A percentile compares a stretch with the other conserved stretches of the same genome.
These are phyloP conservation scores for Apiotrichum domesticum DNA, from an alignment of 1,284 basidiomycete genomes.

Conservation along the genomic window DNA sequence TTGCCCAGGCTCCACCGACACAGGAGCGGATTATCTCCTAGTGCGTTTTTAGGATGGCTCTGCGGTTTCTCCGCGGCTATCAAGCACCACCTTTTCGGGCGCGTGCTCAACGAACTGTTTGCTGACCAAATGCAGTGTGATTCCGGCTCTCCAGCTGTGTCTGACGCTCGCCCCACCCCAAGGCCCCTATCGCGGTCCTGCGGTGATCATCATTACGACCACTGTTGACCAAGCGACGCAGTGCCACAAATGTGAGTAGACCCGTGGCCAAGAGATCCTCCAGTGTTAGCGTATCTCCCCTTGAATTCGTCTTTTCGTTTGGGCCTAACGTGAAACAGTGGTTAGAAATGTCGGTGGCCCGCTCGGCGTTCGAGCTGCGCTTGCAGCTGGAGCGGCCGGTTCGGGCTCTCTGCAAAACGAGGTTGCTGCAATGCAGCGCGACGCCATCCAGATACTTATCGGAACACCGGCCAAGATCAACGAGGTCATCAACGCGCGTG, in stretches of 20 bases:
- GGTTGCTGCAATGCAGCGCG: constrained; percentile 76
- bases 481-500: constrained; percentile 75
- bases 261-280: no score
- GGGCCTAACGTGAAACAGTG: constrained; percentile 51
- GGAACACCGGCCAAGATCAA: constrained; percentile 95
- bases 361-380: constrained; percentile 78
- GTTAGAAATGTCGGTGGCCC: constrained; percentile 87
- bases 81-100: no score
- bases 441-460: constrained; percentile 88
- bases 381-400: constrained; percentile 71
- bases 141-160: constrained; percentile 83
- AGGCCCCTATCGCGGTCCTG: constrained; percentile 65
- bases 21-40: constrained; percentile 98
- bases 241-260: constrained; percentile 64
- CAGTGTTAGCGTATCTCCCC: no score
- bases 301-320: background rate
- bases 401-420: constrained; percentile 65
- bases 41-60: constrained; percentile 20
- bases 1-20: constrained; percentile 95
- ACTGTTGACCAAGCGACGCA: constrained; percentile 98
- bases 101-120: background rate
- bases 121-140: constrained; percentile 52
- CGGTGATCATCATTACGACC: constrained; percentile 89
- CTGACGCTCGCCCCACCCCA: constrained; percentile 55
- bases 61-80: no score